Percentiles rank a stretch among this genome's conserved stretches.
Conservation (phyloP, 1,139 yeast species). For the Meyerozyma guilliermondii region DNA sequence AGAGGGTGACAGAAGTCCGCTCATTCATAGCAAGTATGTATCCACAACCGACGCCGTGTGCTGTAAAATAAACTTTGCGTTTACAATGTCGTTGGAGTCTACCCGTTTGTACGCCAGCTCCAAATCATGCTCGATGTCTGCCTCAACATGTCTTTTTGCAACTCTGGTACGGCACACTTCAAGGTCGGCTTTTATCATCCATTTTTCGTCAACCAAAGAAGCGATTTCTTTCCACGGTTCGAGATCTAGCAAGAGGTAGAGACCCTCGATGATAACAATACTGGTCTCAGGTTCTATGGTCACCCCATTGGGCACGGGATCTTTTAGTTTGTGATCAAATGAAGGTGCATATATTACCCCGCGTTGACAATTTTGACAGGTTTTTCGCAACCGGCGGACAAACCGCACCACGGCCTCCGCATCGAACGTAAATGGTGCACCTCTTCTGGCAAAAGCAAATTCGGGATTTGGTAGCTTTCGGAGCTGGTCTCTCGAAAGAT, state of each 20-base stretch:
- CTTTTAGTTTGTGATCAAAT: conserved; percentile 13
- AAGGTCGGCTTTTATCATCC: background rate
- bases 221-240: conserved; percentile 9
- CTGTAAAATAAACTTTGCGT: background rate
- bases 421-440: conserved; percentile 14
- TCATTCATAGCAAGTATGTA: background rate
- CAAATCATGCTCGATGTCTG: background rate
- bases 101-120: background rate
- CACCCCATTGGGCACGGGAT: conserved; percentile 11
- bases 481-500: conserved; percentile 9
- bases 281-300: conserved; percentile 7
- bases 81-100: background rate
- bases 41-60: background rate
- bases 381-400: conserved; percentile 6
- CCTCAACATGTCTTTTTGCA: background rate
- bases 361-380: background rate
- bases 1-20: conserved; percentile 1
- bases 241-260: conserved; percentile 10
- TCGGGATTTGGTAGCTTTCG: conserved; percentile 8
- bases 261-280: conserved; percentile 13
- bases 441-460: conserved; percentile 11
- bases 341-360: conserved; percentile 8
- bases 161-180: background rate
- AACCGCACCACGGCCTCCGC: conserved; percentile 7
- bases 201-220: background rate